A percentile compares a stretch with the other conserved stretches of the same genome.
Evolutionary conservation across 192 early-diverging fungal species (phyloP).

Genomic region (Backusella morwellensis): DNA sequence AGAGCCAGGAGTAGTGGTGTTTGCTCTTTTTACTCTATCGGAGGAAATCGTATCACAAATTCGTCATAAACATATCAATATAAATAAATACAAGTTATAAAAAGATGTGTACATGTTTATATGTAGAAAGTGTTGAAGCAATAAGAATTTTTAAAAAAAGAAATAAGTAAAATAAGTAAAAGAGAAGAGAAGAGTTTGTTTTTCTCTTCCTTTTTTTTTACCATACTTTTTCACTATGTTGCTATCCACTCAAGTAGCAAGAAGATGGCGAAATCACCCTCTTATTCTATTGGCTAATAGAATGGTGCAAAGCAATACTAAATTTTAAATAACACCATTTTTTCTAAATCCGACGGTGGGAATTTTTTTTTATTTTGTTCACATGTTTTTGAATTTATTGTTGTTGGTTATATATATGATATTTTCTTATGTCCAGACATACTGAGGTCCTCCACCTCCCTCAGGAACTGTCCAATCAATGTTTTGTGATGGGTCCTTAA

Average conservation of each 20-base stretch:
- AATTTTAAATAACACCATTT: not conserved
- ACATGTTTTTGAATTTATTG: conserved; percentile 2
- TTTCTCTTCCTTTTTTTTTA: not conserved
- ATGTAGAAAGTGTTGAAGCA: not conserved
- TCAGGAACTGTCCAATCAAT: conserved; percentile 98
- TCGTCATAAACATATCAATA: not conserved
- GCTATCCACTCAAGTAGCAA: conserved; percentile 17
- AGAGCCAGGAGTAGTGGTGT: conserved; percentile 52
- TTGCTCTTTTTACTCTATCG: conserved; percentile 61
- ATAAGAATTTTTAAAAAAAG: not conserved
- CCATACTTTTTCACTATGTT: not conserved
- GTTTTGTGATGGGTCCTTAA: conserved; percentile 98
- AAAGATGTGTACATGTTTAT: not conserved
- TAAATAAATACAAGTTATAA: conserved; percentile 6
- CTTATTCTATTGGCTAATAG: conserved; percentile 10
- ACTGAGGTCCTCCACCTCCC: conserved; percentile 78
- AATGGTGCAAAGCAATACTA: not conserved
- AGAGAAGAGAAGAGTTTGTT: not conserved
- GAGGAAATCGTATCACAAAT: conserved; percentile 37
- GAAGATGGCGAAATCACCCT: conserved; percentile 22
- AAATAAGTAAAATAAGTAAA: not conserved
- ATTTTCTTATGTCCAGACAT: conserved; percentile 21
- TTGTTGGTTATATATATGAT: not conserved
- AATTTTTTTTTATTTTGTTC: not conserved
- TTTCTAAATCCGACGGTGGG: not conserved